Percentiles rank a stretch among this genome's conserved stretches.
These are phyloP conservation scores for Russula vinacea DNA, from an alignment of 768 basidiomycete genomes.

Conservation along the genomic window DNA sequence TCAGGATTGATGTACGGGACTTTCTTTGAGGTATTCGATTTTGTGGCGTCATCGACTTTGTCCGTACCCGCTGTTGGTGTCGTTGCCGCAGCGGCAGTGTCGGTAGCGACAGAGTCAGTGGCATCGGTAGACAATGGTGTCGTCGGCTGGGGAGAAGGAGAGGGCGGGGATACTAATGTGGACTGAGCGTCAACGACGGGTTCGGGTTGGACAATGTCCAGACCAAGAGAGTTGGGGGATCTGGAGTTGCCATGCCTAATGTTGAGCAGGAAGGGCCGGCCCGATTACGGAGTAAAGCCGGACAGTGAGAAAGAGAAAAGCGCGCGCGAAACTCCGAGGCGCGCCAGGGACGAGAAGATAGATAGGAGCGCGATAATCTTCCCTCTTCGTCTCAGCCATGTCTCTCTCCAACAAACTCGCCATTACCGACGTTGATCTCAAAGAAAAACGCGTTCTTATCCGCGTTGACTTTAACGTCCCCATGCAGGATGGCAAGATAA, in stretches of 20 bases:
- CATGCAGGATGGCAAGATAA: constrained; percentile 86
- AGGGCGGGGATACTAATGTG: constrained; percentile 27
- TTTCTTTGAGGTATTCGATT: constrained; percentile 43
- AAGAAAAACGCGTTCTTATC: constrained; percentile 84
- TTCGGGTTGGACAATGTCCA: constrained; percentile 56
- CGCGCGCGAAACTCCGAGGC: constrained; percentile 5
- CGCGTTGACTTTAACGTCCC: constrained; percentile 97
- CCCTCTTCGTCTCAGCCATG: constrained; percentile 44
- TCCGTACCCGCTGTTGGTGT: constrained; percentile 9
- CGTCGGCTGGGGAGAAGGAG: constrained; percentile 20
- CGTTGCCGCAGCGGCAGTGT: constrained; percentile 4
- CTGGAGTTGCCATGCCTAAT: constrained; percentile 30
- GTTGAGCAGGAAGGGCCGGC: constrained; percentile 35
- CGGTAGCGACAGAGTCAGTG: background rate
- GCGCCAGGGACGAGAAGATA: background rate
- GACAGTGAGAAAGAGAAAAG: background rate
- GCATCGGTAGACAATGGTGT: constrained; percentile 4
- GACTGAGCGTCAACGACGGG: constrained; percentile 35
- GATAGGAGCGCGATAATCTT: constrained; percentile 20
- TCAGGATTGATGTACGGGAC: constrained; percentile 79
- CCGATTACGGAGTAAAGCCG: constrained; percentile 23
- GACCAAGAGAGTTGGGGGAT: constrained; percentile 62
- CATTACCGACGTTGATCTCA: constrained; percentile 87
- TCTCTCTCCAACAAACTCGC: constrained; percentile 93
- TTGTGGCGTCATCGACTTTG: constrained; percentile 29